These are phyloP conservation scores for Trypanosoma grayi DNA, from an alignment of 208 protist species.

Conservation along the genomic window DNA sequence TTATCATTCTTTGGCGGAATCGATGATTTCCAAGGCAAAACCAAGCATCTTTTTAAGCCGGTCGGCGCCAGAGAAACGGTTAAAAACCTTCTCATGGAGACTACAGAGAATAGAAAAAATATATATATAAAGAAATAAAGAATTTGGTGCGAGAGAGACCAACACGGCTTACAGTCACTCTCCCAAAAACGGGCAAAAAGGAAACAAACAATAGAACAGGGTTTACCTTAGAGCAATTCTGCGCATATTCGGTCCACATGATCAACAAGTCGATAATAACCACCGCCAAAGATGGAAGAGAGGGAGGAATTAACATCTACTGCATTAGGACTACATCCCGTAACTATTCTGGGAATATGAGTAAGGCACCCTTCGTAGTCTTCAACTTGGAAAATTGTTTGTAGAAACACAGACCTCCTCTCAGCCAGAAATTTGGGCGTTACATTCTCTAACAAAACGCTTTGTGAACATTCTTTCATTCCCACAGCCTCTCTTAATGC, in stretches of 20 bases:
- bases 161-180: not conserved
- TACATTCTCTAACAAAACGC: not conserved
- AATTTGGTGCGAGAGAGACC: constrained; percentile 19
- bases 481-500: constrained; percentile 19
- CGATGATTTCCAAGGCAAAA: constrained; percentile 53
- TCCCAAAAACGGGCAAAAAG: not conserved
- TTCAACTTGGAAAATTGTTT: constrained; percentile 22
- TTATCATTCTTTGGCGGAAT: constrained; percentile 34
- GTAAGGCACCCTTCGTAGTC: not conserved
- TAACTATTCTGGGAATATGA: constrained; percentile 7
- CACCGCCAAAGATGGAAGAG: constrained; percentile 1
- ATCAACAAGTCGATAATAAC: constrained; percentile 15
- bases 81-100: constrained; percentile 23
- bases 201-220: constrained; percentile 3
- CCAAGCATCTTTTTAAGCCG: constrained; percentile 14
- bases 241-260: constrained; percentile 1
- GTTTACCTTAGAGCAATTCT: not conserved
- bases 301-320: constrained; percentile 12
- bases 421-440: constrained; percentile 11
- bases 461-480: not conserved
- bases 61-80: not conserved
- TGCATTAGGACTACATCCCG: not conserved
- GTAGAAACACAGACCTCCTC: constrained; percentile 19
- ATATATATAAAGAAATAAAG: constrained; percentile 13
- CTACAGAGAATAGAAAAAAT: not conserved